Base-by-base conservation (phyloP, 129 eudicot genomes). In the Saussurea involucrata region DNA sequence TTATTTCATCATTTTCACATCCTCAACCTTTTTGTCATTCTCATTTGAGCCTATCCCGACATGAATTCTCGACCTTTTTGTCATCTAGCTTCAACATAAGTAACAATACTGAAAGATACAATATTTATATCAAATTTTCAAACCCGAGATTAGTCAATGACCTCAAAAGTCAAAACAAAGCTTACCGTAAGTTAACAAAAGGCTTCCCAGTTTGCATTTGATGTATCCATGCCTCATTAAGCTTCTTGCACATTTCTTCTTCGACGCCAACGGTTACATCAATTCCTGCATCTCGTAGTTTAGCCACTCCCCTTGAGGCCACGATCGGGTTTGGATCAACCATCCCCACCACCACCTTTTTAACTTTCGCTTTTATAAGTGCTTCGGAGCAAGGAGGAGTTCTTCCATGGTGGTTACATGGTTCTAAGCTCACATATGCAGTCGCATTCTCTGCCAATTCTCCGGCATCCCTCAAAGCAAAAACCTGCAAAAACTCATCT, bases 371-470 rank as follows among this genome's bases (percentile, higher is more conserved):
- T 81, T 91, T 91, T 61, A 95, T 83, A 22, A 95, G 76, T 57
- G 98, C 98, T 85, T 95, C 97, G 17, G 92, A 80, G 66, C 98
- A 95, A 15, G 98, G 97, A n/a, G 98, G 98, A 73, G 98, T 95
- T 82, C 97, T 89, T 34, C 98, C 98, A 58, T 84, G 81, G 83
- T 95, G 98, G 68, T 95, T 91, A 80, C 98, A 95, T 28, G 98
- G 98, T 80, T 95, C 98, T 83, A 95, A 91, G 36, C 88, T 95
- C 83, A 95, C 98, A 82, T 87, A 95, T 61, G 98, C 98, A 69
- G 96, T 95, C 29, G 85, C 96, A 75, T 89, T 85, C 78, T 90
- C 95, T 67, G 97, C 99, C 81, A 86, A 78, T 68, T 88, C 91
- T 57, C 99, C 99, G 44, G 99, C 97, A 37, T 95, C 92, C 75